Percentiles rank a stretch among this genome's conserved stretches.
These are phyloP conservation scores for Trichosporon coremiiforme DNA, from an alignment of 1,284 basidiomycete species.

Conservation along the genomic window DNA sequence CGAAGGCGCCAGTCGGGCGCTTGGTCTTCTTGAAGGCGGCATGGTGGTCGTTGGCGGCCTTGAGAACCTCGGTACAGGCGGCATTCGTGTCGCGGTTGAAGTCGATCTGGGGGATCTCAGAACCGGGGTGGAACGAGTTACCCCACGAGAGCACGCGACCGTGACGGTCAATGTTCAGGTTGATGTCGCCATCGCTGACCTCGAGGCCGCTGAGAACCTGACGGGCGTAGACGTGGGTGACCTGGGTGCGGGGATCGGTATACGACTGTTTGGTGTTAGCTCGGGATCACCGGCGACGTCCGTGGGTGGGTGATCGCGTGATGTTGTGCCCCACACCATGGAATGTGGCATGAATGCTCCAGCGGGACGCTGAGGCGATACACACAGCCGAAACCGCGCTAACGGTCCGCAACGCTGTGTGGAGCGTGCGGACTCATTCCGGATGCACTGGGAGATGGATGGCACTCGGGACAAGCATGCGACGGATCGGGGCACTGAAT, in stretches of 20 bases:
- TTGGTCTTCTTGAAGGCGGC: conserved; percentile 20
- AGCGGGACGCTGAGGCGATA: conserved; percentile 13
- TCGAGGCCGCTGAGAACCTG: conserved; percentile 81
- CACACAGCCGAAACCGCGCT: neutral
- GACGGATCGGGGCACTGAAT: neutral
- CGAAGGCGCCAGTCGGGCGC: conserved; percentile 58
- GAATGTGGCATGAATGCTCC: conserved; percentile 1
- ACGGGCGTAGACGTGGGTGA: conserved; percentile 79
- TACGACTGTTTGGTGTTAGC: conserved; percentile 66
- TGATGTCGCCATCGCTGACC: conserved; percentile 83
- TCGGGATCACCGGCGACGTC: neutral
- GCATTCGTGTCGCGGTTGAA: neutral
- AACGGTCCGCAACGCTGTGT: neutral
- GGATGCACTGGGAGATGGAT: neutral
- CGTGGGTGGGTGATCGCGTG: conserved; percentile 1
- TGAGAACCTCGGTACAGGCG: conserved; percentile 20
- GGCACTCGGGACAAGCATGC: neutral
- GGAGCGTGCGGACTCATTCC: neutral
- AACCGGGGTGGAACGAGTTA: conserved; percentile 56
- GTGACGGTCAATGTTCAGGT: conserved; percentile 75
- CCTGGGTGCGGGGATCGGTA: conserved; percentile 76
- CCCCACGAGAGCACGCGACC: conserved; percentile 78
- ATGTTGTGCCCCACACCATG: neutral
- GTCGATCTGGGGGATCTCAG: neutral
- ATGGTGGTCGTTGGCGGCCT: conserved; percentile 24